Conservation (phyloP, 2,329 filamentous ascomycete genomes). For the Cercospora sp. region DNA sequence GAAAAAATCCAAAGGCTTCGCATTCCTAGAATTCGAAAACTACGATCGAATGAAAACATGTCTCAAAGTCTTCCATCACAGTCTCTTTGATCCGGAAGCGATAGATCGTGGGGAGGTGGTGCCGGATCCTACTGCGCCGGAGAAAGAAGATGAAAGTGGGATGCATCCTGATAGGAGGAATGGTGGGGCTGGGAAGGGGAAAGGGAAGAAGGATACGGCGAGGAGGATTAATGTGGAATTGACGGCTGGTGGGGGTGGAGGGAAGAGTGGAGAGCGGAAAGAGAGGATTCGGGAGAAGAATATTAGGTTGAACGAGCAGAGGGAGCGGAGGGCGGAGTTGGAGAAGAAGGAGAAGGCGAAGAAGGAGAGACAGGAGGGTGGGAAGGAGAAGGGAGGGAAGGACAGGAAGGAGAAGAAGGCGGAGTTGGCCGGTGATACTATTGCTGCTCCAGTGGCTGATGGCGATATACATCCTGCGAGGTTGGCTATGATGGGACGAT, state of each 20-base stretch:
- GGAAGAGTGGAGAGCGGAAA: constrained; percentile 69
- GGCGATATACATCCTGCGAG: constrained; percentile 40
- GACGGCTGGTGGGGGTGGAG: constrained; percentile 82
- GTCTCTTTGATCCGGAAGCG: constrained; percentile 60
- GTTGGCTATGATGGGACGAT: constrained; percentile 30
- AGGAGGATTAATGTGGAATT: constrained; percentile 91
- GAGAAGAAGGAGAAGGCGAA: constrained; percentile 48
- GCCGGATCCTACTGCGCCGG: constrained; percentile 16
- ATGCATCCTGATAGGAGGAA: constrained; percentile 10
- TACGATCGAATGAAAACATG: constrained; percentile 92
- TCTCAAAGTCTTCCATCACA: constrained; percentile 87
- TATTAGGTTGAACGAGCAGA: constrained; percentile 72
- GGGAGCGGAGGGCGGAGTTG: constrained; percentile 54
- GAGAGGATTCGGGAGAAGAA: constrained; percentile 85
- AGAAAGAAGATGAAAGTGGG: not conserved
- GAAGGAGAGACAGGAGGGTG: constrained; percentile 41
- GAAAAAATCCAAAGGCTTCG: constrained; percentile 70
- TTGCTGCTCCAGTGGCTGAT: constrained; percentile 11
- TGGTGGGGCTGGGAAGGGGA: constrained; percentile 15
- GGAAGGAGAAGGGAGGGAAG: constrained; percentile 41
- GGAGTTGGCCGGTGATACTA: constrained; percentile 17
- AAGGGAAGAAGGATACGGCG: constrained; percentile 51
- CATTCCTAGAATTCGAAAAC: constrained; percentile 84
- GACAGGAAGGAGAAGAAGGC: constrained; percentile 41
- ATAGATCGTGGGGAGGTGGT: constrained; percentile 17